Base-by-base conservation (phyloP, 257 asterid genomes). In the Thymus mandschuricus region DNA sequence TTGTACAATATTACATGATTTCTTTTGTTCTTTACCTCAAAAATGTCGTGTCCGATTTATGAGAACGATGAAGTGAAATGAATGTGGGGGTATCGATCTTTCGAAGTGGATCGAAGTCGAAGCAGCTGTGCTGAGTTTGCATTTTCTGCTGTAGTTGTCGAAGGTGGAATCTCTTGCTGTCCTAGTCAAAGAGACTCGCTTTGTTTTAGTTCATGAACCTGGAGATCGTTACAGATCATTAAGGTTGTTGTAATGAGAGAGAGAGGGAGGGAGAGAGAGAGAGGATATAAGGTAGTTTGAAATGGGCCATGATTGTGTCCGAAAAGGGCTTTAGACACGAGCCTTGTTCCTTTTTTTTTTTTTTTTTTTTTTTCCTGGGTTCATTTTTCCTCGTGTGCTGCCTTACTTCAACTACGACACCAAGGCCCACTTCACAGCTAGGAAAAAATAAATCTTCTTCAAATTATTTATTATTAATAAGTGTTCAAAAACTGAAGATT, bases 151-250 rank as follows among this genome's bases (percentile, higher is more conserved):
- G 75, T 45, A 41, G 52, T 62, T 61, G 70, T 51, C 50, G 7
- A 56, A 51, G 8, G 80, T 70, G 73, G 72, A 69, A 57, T 63
- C 62, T 3, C 30, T 48, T 38, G 69, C 43, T 50, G 67, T 66
- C 78, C 15, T 13, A 54, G 13, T 43, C 35, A 15, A 30, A 55
- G 58, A 38, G 49, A 46, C 58, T 59, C 83, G 70, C 15, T 54
- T 60, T 54, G 79, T 38, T 7, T 33, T 55, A 64, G 63, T 74
- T 21, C 76, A 74, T 79, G 80, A 74, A 74, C 83, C 74, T 75
- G 70, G 67, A 54, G 58, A 66, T 51, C 31, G 38, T 58, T 64
- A 70, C 74, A 74, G 80, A 74, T 78, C 78, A 73, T 62, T 68
- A 57, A 67, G 75, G 75, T 72, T 72, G 78, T 72, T 72, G 78